Evolutionary conservation across 1,284 basidiomycete species (phyloP).

Genomic region (Athelia sp.): DNA sequence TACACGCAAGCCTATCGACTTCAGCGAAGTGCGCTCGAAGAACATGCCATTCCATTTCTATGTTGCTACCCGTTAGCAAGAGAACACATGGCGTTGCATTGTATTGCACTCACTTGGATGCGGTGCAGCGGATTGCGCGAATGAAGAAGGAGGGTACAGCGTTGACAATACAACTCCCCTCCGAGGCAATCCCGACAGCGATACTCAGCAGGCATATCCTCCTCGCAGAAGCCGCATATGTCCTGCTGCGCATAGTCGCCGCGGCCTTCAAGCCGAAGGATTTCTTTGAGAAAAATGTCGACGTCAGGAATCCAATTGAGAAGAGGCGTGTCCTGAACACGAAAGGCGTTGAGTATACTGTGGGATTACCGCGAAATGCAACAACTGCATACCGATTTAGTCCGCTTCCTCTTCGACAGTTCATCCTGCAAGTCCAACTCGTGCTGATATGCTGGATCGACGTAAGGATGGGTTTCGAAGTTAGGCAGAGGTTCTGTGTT

Average conservation of each 20-base stretch:
- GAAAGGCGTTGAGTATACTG: no score
- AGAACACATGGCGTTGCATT: not conserved
- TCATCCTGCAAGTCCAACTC: not conserved
- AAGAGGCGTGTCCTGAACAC: not conserved
- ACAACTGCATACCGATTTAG: no score
- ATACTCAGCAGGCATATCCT: not conserved
- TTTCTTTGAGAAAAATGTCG: not conserved
- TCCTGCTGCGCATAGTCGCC: not conserved
- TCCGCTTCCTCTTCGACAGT: not conserved
- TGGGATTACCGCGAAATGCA: no score
- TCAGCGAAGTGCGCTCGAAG: slow-evolving; percentile 9
- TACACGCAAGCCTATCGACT: slow-evolving; percentile 14
- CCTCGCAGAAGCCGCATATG: not conserved
- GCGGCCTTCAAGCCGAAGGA: not conserved
- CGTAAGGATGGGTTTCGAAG: no score
- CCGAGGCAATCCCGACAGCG: not conserved
- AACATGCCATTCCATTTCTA: slow-evolving; percentile 1
- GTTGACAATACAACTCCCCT: not conserved
- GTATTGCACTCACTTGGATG: not conserved
- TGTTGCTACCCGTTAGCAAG: not conserved
- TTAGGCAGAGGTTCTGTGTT: no score
- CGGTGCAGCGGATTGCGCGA: not conserved
- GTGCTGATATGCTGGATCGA: not conserved
- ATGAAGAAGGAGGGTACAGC: not conserved
- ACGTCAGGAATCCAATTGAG: not conserved